These are phyloP conservation scores for Pneumocystis oryctolagi DNA, from an alignment of 1,139 yeast species.

Conservation along the genomic window DNA sequence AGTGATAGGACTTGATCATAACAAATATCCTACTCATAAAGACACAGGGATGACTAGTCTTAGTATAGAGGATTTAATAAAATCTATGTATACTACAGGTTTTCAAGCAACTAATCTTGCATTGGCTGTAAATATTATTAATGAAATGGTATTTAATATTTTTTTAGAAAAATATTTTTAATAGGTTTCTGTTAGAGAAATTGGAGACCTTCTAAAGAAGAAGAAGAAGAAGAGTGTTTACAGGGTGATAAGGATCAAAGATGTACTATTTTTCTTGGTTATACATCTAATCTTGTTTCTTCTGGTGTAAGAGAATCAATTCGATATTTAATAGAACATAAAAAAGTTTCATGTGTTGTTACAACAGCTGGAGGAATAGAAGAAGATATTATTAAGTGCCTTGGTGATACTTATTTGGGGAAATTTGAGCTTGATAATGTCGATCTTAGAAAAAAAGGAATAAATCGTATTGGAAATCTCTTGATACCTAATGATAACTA, in stretches of 20 bases:
- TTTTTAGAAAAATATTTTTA: neutral
- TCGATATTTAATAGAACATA: constrained; percentile 77
- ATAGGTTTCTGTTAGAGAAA: neutral
- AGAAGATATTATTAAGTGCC: constrained; percentile 87
- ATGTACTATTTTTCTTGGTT: constrained; percentile 85
- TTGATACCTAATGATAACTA: constrained; percentile 95
- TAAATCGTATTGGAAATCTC: constrained; percentile 93
- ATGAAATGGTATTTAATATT: constrained; percentile 44
- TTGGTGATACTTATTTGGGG: constrained; percentile 91
- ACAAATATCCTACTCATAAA: constrained; percentile 28
- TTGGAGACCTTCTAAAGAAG: constrained; percentile 37
- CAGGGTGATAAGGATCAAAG: constrained; percentile 32
- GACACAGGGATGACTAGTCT: constrained; percentile 60
- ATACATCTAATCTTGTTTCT: constrained; percentile 89
- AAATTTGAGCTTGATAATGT: constrained; percentile 74
- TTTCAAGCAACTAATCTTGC: constrained; percentile 85
- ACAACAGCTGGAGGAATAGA: constrained; percentile 97
- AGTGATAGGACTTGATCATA: constrained; percentile 80
- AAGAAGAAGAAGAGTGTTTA: constrained; percentile 29
- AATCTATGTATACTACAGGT: constrained; percentile 89
- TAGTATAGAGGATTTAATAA: constrained; percentile 40
- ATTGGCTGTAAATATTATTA: constrained; percentile 77
- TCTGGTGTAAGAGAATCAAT: constrained; percentile 88
- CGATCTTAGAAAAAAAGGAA: constrained; percentile 76
- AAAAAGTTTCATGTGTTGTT: constrained; percentile 87